Percentiles rank a stretch among this genome's conserved stretches.
Conservation (phyloP, 176 grass and related monocot species). For the Puya raimondii region DNA sequence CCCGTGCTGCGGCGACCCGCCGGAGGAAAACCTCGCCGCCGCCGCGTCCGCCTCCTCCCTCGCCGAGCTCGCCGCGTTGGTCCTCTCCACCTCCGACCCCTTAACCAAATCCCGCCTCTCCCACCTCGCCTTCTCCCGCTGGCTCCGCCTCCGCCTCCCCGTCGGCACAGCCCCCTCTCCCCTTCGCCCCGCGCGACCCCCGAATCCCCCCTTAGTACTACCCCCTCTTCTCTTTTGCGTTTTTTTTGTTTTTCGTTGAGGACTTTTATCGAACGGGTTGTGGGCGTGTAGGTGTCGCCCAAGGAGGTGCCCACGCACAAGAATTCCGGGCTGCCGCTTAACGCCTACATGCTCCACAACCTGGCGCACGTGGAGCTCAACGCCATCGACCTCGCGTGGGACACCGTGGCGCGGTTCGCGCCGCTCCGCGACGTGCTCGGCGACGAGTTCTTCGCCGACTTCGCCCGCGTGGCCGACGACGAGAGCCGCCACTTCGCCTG, state of each 20-base stretch:
- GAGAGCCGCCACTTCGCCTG: constrained; percentile 88
- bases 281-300: constrained; percentile 40
- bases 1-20: constrained; percentile 28
- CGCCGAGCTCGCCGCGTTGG: constrained; percentile 53
- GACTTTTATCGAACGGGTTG: constrained; percentile 27
- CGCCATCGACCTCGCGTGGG: constrained; percentile 88
- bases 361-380: constrained; percentile 93
- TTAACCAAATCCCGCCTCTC: constrained; percentile 55
- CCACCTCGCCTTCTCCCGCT: constrained; percentile 65
- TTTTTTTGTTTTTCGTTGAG: background rate
- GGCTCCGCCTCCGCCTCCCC: constrained; percentile 29
- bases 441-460: constrained; percentile 70
- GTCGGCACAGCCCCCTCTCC: constrained; percentile 37
- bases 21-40: background rate
- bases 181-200: constrained; percentile 42
- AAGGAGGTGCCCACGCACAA: constrained; percentile 78
- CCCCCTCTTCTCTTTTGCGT: background rate
- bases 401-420: constrained; percentile 86
- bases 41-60: constrained; percentile 30
- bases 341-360: constrained; percentile 92
- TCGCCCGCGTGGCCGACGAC: constrained; percentile 77
- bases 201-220: constrained; percentile 56
- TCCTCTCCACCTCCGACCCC: constrained; percentile 69
- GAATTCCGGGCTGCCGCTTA: constrained; percentile 64
- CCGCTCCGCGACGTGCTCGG: constrained; percentile 46